These are phyloP conservation scores for Ceratobasidium sp. DNA, from an alignment of 1,284 basidiomycete genomes.

Conservation along the genomic window DNA sequence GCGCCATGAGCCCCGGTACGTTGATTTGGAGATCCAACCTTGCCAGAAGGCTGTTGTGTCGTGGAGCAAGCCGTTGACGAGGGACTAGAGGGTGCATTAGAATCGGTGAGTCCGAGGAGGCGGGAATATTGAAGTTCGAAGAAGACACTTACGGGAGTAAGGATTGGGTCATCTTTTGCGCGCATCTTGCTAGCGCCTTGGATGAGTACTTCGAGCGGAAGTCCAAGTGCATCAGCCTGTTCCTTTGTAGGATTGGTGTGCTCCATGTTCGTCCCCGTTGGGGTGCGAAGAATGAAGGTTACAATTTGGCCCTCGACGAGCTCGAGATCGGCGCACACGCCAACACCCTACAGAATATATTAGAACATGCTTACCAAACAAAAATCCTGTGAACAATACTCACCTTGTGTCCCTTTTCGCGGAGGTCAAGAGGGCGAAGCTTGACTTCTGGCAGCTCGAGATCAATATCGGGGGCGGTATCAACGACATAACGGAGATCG, in stretches of 20 bases:
- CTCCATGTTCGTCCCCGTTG: conserved; percentile 53
- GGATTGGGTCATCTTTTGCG: conserved; percentile 63
- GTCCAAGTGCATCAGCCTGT: conserved; percentile 57
- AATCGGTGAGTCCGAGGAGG: background rate
- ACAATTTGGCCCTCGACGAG: conserved; percentile 84
- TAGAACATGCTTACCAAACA: background rate
- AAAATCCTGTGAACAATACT: background rate
- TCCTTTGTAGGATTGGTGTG: conserved; percentile 49
- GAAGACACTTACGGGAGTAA: conserved; percentile 66
- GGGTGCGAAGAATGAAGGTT: conserved; percentile 79
- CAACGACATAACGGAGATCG: conserved; percentile 77
- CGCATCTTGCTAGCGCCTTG: conserved; percentile 60
- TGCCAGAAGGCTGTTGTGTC: conserved; percentile 88
- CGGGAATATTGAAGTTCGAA: conserved; percentile 49
- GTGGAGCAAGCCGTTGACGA: conserved; percentile 46
- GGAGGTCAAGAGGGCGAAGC: conserved; percentile 68
- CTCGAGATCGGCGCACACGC: conserved; percentile 61
- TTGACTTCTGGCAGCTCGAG: conserved; percentile 61
- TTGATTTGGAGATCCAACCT: conserved; percentile 79
- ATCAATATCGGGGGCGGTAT: conserved; percentile 57
- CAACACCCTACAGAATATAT: conserved; percentile 56
- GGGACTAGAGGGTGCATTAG: conserved; percentile 16
- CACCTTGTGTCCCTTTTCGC: conserved; percentile 60
- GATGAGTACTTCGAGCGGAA: conserved; percentile 61
- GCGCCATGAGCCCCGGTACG: conserved; percentile 91